These are phyloP conservation scores for Suillus variegatus DNA, from an alignment of 768 basidiomycete genomes.

Conservation along the genomic window DNA sequence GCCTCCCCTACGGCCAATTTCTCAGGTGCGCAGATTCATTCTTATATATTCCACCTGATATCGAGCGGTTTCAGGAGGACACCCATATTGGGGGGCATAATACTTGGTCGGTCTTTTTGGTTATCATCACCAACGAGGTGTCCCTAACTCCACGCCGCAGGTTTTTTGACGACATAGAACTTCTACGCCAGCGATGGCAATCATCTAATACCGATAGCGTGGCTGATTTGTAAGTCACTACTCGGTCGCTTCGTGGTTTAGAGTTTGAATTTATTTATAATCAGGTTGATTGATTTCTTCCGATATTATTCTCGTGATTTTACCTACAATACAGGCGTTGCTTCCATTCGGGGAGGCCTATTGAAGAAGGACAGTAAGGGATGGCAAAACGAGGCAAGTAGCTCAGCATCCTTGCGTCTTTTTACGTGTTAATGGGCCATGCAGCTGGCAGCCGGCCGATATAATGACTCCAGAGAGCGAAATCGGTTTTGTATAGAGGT, in stretches of 20 bases:
- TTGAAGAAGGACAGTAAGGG: slow-evolving; percentile 92
- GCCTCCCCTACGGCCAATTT: slow-evolving; percentile 86
- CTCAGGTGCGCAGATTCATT: slow-evolving; percentile 49
- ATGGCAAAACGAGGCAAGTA: slow-evolving; percentile 90
- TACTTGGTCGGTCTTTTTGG: slow-evolving; percentile 57
- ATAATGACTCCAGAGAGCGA: slow-evolving; percentile 77
- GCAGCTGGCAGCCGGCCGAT: slow-evolving; percentile 54
- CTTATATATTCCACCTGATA: slow-evolving; percentile 5
- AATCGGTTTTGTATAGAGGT: slow-evolving; percentile 98
- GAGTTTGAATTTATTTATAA: slow-evolving; percentile 6
- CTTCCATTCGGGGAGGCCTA: slow-evolving; percentile 86
- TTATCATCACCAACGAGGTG: slow-evolving; percentile 8
- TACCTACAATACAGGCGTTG: slow-evolving; percentile 86
- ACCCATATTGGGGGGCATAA: slow-evolving; percentile 80
- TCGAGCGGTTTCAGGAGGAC: slow-evolving; percentile 56
- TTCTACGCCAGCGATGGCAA: slow-evolving; percentile 88
- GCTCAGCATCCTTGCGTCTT: not conserved
- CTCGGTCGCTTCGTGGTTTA: not conserved
- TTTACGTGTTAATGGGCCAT: slow-evolving; percentile 12
- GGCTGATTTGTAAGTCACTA: slow-evolving; percentile 79
- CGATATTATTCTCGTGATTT: slow-evolving; percentile 95
- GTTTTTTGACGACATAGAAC: slow-evolving; percentile 98
- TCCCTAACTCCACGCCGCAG: slow-evolving; percentile 36
- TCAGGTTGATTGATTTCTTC: slow-evolving; percentile 95
- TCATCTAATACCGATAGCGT: slow-evolving; percentile 92